Base-by-base conservation (phyloP, 306 rosid genomes). In the Trichosanthes cucumerina region DNA sequence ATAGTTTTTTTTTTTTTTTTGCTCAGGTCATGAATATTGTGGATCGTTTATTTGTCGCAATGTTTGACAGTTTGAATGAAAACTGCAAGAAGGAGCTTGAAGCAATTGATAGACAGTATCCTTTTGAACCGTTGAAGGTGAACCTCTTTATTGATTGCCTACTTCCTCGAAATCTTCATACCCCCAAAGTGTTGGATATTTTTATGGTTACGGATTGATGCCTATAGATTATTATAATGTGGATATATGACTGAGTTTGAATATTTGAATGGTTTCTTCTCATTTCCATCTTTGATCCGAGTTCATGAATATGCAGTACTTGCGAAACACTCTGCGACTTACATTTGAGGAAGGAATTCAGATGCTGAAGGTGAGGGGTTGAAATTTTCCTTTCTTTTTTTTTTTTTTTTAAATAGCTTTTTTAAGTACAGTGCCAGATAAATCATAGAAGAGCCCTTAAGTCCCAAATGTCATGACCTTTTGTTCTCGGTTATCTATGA, bases 61-160 rank as follows among this genome's bases (percentile, higher is more conserved):
- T 95, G 80, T 95, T 95, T 41, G 92, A 95, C 83, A 78, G 82
- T 78, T 81, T 92, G 87, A 92, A 92, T 80, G 43, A 89, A 54
- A 81, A 85, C 33, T 95, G 92, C 71, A 78, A 80, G 80, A 88
- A 88, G 80, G 91, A 91, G 63, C 90, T 95, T 49, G 97, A 92
- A 80, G 97, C 99, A 79, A 86, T 95, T 36, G 52, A 84, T 13
- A 81, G 74, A 70, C 99, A 95, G 83, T 95, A 91, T 79, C 99
- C 97, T 5, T 95, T 95, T 66, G 88, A 95, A 86, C 99, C 99
- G 9, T 82, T 95, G 41, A 95, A 92, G 99, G 99, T 94, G 9
- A 28, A 23, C 13, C 41, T 49, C 57, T 44, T 70, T 57, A 11
- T 58, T 46, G 43, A 28, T 54, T 34, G 3, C 5, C 34, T 26